phyloP scores from a whole-genome alignment of 2,329 filamentous ascomycete species.

The Metarhizium sp. region DNA sequence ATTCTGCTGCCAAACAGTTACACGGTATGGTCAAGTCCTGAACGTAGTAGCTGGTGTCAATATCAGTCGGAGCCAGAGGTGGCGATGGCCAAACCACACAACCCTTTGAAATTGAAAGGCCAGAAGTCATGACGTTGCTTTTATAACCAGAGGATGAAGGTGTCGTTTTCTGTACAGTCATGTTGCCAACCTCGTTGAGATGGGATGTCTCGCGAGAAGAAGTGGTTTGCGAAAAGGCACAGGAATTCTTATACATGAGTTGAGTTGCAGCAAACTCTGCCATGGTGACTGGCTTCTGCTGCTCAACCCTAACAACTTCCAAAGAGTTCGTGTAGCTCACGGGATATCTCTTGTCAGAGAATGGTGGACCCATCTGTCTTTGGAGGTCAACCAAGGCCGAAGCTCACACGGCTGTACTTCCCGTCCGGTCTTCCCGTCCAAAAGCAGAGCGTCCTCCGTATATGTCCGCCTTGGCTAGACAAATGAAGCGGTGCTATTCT shows the following conservation, averaged over 20 bases:
- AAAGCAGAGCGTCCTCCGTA: not conserved
- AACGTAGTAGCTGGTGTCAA: slow-evolving; percentile 3
- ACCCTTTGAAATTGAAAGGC: slow-evolving; percentile 9
- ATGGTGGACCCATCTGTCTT: slow-evolving; percentile 18
- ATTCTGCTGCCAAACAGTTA: not conserved
- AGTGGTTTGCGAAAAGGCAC: slow-evolving; percentile 12
- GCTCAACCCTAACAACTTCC: slow-evolving; percentile 12
- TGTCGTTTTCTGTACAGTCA: not conserved
- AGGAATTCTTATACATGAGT: slow-evolving; percentile 15
- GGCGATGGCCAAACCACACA: slow-evolving; percentile 25
- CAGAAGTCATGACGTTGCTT: slow-evolving; percentile 3
- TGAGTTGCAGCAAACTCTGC: slow-evolving; percentile 17
- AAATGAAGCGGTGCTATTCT: not conserved
- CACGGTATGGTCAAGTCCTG: not conserved
- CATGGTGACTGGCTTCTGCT: slow-evolving; percentile 20
- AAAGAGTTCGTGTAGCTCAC: slow-evolving; percentile 23
- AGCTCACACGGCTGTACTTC: not conserved
- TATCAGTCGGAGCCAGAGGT: slow-evolving; percentile 11
- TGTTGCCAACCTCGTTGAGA: not conserved
- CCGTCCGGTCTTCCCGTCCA: not conserved
- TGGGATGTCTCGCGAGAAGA: slow-evolving; percentile 13
- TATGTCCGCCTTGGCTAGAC: not conserved
- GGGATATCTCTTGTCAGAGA: slow-evolving; percentile 17
- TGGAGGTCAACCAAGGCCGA: slow-evolving; percentile 8
- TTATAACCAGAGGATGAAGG: slow-evolving; percentile 13